These are phyloP conservation scores for Cystobasidium pallidum DNA, from an alignment of 1,284 basidiomycete species.

Conservation along the genomic window DNA sequence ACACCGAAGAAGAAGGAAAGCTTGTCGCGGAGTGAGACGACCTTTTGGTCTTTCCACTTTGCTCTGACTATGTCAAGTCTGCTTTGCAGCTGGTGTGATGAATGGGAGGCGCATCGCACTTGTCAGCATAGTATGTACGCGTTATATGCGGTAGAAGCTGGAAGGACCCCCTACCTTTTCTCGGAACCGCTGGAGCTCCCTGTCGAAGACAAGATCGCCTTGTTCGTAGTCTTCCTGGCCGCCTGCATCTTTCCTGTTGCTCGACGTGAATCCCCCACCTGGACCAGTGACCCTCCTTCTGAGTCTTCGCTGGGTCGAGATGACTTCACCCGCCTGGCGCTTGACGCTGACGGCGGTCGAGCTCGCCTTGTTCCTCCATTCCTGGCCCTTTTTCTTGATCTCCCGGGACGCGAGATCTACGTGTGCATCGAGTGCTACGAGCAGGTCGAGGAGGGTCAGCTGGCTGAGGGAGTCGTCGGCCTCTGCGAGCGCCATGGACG, in stretches of 20 bases:
- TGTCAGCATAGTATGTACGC: neutral
- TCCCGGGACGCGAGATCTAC: slow-evolving; percentile 49
- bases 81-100: slow-evolving; percentile 38
- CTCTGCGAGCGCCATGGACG: slow-evolving; percentile 15
- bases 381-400: slow-evolving; percentile 44
- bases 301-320: slow-evolving; percentile 25
- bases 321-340: slow-evolving; percentile 37
- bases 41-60: slow-evolving; percentile 54
- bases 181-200: slow-evolving; percentile 29
- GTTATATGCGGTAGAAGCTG: neutral
- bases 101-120: neutral
- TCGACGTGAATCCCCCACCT: slow-evolving; percentile 1
- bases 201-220: slow-evolving; percentile 26
- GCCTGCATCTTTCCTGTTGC: slow-evolving; percentile 6
- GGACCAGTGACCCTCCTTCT: slow-evolving; percentile 14
- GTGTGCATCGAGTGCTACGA: slow-evolving; percentile 51
- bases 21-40: slow-evolving; percentile 52
- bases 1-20: slow-evolving; percentile 55
- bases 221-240: slow-evolving; percentile 14
- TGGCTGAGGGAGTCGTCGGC: slow-evolving; percentile 45
- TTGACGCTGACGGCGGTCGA: slow-evolving; percentile 33
- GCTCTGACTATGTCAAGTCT: slow-evolving; percentile 47
- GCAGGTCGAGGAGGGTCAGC: slow-evolving; percentile 48
- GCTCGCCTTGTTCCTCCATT: slow-evolving; percentile 35
- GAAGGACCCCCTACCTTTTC: slow-evolving; percentile 11